Conservation (phyloP, 352 stramenopile genomes). For the Pelagophyceae sp. region DNA sequence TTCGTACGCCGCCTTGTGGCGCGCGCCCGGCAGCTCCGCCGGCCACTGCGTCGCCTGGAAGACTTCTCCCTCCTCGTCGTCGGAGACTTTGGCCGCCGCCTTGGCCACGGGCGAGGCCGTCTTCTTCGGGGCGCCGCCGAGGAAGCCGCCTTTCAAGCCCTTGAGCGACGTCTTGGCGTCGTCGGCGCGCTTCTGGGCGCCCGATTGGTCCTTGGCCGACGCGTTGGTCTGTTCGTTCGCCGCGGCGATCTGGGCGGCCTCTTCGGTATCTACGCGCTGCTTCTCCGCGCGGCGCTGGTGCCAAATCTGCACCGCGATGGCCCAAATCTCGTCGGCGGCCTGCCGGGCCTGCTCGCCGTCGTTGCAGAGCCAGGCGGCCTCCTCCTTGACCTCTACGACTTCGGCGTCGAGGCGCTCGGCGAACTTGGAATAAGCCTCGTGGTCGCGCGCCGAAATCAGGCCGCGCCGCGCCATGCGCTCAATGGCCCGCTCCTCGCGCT, state of each 20-base stretch:
- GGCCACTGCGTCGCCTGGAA: constrained; percentile 12
- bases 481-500: constrained; percentile 3
- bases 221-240: not conserved
- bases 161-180: constrained; percentile 8
- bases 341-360: not conserved
- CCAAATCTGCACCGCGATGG: constrained; percentile 17
- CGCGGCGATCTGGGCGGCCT: not conserved
- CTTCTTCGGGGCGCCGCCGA: not conserved
- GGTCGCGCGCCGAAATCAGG: not conserved
- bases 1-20: not conserved
- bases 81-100: not conserved
- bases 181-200: not conserved
- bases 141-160: constrained; percentile 15
- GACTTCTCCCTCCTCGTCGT: not conserved
- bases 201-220: too few relatives aligned
- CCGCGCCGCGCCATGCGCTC: not conserved
- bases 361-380: constrained; percentile 10
- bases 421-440: not conserved
- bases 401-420: constrained; percentile 1
- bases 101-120: not conserved
- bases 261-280: not conserved
- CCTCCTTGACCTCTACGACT: not conserved
- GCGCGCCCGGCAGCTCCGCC: not conserved
- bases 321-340: constrained; percentile 13
- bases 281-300: not conserved